These are phyloP conservation scores for Monascus purpureus DNA, from an alignment of 495 filamentous ascomycete species.

Conservation along the genomic window DNA sequence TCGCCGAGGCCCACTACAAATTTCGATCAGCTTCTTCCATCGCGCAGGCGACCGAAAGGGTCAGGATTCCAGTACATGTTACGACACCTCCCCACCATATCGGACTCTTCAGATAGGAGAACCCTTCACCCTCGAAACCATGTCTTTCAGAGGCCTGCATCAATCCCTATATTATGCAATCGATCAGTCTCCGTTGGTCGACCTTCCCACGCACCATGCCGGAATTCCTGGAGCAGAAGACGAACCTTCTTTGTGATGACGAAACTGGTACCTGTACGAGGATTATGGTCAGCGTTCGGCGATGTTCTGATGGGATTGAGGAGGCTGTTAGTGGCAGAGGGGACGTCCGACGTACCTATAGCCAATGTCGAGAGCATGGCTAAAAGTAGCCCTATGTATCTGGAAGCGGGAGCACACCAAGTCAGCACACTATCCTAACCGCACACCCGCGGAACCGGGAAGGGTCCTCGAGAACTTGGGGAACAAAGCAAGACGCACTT, in stretches of 20 bases:
- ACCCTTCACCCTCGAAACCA: conserved; percentile 95
- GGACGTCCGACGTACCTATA: conserved; percentile 76
- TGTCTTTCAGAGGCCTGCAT: conserved; percentile 79
- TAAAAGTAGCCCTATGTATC: conserved; percentile 79
- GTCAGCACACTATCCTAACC: conserved; percentile 21
- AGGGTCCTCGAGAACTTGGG: no score
- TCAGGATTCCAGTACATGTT: conserved; percentile 46
- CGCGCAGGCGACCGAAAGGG: neutral
- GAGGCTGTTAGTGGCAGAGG: no score
- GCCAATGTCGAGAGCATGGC: conserved; percentile 87
- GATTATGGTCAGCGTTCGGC: no score
- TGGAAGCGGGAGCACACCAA: conserved; percentile 22
- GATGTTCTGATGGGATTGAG: no score
- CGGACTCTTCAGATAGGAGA: conserved; percentile 79
- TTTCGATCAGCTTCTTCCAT: conserved; percentile 8
- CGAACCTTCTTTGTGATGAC: conserved; percentile 85
- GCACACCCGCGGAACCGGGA: no score
- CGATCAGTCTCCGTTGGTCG: conserved; percentile 7
- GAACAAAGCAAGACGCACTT: conserved; percentile 56
- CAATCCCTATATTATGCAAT: conserved; percentile 52
- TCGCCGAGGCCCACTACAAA: conserved; percentile 64
- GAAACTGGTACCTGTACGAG: conserved; percentile 63
- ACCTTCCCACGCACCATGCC: neutral
- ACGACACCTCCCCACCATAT: conserved; percentile 91
- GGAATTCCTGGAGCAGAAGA: conserved; percentile 8